These are phyloP conservation scores for Daedaleopsis sinensis DNA, from an alignment of 768 basidiomycete genomes.

Conservation along the genomic window DNA sequence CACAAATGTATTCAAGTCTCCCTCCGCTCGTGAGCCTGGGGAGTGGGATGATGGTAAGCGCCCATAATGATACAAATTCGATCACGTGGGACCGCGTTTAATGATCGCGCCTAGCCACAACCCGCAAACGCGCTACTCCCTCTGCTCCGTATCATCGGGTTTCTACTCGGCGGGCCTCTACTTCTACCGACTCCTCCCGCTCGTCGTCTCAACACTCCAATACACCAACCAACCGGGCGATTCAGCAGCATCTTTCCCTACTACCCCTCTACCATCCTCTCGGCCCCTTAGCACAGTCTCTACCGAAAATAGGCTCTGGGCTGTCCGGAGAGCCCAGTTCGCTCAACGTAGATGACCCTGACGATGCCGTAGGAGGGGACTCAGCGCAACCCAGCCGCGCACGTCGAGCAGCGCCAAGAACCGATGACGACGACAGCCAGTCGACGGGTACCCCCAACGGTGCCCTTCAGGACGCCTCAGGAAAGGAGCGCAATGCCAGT, in stretches of 20 bases:
- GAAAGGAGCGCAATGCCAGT: slow-evolving; percentile 34
- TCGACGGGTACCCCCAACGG: slow-evolving; percentile 33
- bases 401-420: slow-evolving; percentile 51
- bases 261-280: slow-evolving; percentile 73
- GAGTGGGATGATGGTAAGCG: slow-evolving; percentile 21
- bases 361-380: slow-evolving; percentile 39
- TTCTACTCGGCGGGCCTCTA: not conserved
- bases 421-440: slow-evolving; percentile 30
- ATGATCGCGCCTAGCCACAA: slow-evolving; percentile 18
- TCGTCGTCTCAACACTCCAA: not conserved
- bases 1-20: slow-evolving; percentile 58
- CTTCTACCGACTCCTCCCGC: slow-evolving; percentile 1
- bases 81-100: slow-evolving; percentile 17
- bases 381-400: slow-evolving; percentile 47
- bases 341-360: slow-evolving; percentile 34
- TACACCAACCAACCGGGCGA: not conserved
- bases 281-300: slow-evolving; percentile 62
- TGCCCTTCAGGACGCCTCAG: slow-evolving; percentile 32
- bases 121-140: slow-evolving; percentile 19
- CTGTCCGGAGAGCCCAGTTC: slow-evolving; percentile 58
- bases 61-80: slow-evolving; percentile 20
- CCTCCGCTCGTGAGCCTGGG: slow-evolving; percentile 41
- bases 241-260: slow-evolving; percentile 14
- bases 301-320: slow-evolving; percentile 63
- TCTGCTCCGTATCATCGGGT: slow-evolving; percentile 12